Percentiles rank a stretch among this genome's conserved stretches.
These are phyloP conservation scores for Amylostereum chailletii DNA, from an alignment of 1,284 basidiomycete species.

Conservation along the genomic window DNA sequence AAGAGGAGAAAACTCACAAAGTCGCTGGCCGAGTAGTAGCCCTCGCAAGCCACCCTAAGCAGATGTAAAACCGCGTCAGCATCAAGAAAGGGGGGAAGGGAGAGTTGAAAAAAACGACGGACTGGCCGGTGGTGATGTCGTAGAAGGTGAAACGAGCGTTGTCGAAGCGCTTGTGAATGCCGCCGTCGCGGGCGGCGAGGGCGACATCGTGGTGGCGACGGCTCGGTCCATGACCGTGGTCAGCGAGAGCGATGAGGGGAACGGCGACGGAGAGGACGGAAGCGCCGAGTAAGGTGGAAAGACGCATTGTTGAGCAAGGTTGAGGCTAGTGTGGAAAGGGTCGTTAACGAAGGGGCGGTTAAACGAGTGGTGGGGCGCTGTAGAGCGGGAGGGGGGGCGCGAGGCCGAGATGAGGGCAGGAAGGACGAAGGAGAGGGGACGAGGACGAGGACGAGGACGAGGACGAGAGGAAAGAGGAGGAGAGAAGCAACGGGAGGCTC, in stretches of 20 bases:
- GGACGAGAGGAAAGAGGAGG: constrained; percentile 17
- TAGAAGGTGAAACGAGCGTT: constrained; percentile 37
- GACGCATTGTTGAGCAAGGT: constrained; percentile 11
- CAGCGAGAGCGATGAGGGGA: constrained; percentile 1
- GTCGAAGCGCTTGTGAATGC: constrained; percentile 18
- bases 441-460: no score
- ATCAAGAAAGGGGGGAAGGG: background rate
- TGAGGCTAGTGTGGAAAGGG: constrained; percentile 13
- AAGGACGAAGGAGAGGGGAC: constrained; percentile 15
- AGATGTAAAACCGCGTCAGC: constrained; percentile 1
- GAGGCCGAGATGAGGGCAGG: constrained; percentile 19
- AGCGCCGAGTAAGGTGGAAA: background rate
- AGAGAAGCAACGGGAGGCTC: constrained; percentile 1
- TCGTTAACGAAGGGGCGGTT: constrained; percentile 17
- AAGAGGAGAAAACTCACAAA: constrained; percentile 11
- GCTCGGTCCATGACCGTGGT: background rate
- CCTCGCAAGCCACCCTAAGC: constrained; percentile 48
- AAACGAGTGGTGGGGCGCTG: constrained; percentile 22
- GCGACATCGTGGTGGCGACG: background rate
- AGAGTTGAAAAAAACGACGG: constrained; percentile 17
- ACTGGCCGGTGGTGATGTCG: constrained; percentile 39
- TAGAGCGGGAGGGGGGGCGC: constrained; percentile 18
- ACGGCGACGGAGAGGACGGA: background rate
- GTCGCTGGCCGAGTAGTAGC: constrained; percentile 22
- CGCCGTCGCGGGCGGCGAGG: background rate